Conservation (phyloP, 2,329 filamentous ascomycete genomes). For the Aschersonia sp. region DNA sequence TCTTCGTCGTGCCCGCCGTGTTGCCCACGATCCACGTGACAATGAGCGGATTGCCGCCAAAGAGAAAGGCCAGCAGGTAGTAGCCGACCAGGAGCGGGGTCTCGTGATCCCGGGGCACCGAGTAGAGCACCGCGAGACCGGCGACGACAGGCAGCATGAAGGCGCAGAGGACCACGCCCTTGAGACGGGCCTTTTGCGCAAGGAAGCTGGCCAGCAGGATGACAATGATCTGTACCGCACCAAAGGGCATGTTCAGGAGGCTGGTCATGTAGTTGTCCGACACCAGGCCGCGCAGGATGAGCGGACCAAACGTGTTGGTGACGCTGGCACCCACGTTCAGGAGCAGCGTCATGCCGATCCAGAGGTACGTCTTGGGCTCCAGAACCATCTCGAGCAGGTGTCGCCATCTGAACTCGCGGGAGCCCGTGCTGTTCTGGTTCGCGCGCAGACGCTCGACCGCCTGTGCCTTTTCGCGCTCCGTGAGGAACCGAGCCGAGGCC, state of each 20-base stretch:
- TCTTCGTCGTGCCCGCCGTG: constrained; percentile 54
- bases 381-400: constrained; percentile 41
- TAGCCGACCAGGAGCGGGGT: constrained; percentile 40
- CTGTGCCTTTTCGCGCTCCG: constrained; percentile 48
- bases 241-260: constrained; percentile 54
- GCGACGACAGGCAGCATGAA: constrained; percentile 46
- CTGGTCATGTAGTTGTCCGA: constrained; percentile 43
- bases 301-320: constrained; percentile 48
- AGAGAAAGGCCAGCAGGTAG: constrained; percentile 52
- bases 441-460: constrained; percentile 57
- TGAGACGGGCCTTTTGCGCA: constrained; percentile 40
- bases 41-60: constrained; percentile 49
- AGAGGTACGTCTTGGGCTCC: constrained; percentile 42
- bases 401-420: constrained; percentile 51
- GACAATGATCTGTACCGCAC: constrained; percentile 42
- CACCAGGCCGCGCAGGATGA: constrained; percentile 46
- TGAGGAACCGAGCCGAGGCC: constrained; percentile 40
- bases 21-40: constrained; percentile 58
- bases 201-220: constrained; percentile 45
- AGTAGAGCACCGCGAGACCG: constrained; percentile 40
- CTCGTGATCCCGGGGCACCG: constrained; percentile 29
- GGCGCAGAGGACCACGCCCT: constrained; percentile 36
- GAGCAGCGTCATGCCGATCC: constrained; percentile 43
- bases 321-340: constrained; percentile 51
- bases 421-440: constrained; percentile 64